Base-by-base conservation (phyloP, 2,329 filamentous ascomycete species). In the Neonectria coccinea region DNA sequence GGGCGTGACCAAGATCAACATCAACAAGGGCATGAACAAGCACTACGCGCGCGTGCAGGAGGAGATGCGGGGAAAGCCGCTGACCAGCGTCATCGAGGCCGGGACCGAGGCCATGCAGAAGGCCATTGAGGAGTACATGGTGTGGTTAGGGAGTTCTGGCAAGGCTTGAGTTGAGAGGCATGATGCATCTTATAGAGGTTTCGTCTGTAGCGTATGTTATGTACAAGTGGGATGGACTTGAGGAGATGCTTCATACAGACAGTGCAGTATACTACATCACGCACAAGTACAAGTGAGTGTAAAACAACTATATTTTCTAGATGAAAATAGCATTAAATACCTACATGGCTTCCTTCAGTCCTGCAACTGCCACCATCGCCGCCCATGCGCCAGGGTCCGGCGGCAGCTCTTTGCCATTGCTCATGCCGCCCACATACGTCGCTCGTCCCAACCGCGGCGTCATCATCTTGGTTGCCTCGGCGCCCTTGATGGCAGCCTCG, bases 351-450 rank as follows among this genome's bases (percentile, higher is more conserved):
- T 62, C 18, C 27, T 42, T 59, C 50, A 63, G 47, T 12, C 60
- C 60, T 20, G 44, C 50, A 47, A 86, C 81, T 2, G 80, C 84
- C 16, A 86, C 84, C 84, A 88, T 88, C 25, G 90, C 84, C n/a
- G 89, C 90, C 82, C 89, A 89, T 5, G 90, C 90, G 31, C 90
- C 90, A 0, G 90, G 90, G 75, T 92, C 90, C 4, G 90, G 89
- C 5, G 91, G 88, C 59, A 85, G 66, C 48, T 83, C 83, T 56
- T 78, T 78, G 58, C 81, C 82, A 63, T 85, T 81, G 60, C 82
- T 85, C 47, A 84, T 18, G 2, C 48, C 85, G 1, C 86, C 89
- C 4, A 92, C 86, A 70, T 92, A 92, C 0, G 90, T 90, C 11
- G 90, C 90, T 56, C 90, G 81, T 2, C 90, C 90, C 29, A 92